Evolutionary conservation across 495 filamentous ascomycete genomes (phyloP), one percentile per base, ranked within the genome.

Genomic region (Neurospora cerealis): DNA sequence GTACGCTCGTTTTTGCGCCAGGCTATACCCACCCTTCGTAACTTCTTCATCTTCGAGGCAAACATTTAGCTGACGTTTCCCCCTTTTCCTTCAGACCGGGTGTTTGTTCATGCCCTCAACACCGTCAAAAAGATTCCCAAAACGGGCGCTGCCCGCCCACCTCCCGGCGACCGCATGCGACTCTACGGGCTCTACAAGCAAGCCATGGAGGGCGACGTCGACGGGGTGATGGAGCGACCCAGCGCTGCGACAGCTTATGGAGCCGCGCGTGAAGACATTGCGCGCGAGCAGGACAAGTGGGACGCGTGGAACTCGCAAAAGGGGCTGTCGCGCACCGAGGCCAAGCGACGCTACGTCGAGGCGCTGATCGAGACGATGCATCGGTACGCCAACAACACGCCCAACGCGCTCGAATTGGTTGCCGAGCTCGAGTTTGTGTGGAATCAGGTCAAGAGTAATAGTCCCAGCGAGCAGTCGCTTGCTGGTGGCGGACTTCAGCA

Each of bases 171-270:
- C 78, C 92, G 96, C 36, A 85, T 99, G 76, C 91, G 90, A 75
- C 91, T 99, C 72, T 99, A 99, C 90, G 96, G 96, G 70, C 87
- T 99, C 74, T 99, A 98, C 84, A 99, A 99, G 81, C 96, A 99
- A 84, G 94, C 93, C 75, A 98, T 97, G 95, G 94, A 98, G 83
- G 96, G 96, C 40, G 94, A 98, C 83, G 95, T 98, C 5, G 91
- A 93, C 77, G 93, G 93, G 41, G 92, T 97, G 2, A 96, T 97
- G 92, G 90, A 94, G 77, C 88, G 94, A 32, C 95, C 95, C 34
- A 83, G 88, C 69, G 85, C 88, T 34, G 36, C 71, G 15, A 70
- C 69, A 7, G 32, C 28, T 10, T 73, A 41, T 36, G 69, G 17
- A 3, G 70, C 21, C 66, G 39, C 37, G 60, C 71, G 39, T 69